These are phyloP conservation scores for Coprinopsis marcescibilis DNA, from an alignment of 768 basidiomycete species.

Conservation along the genomic window DNA sequence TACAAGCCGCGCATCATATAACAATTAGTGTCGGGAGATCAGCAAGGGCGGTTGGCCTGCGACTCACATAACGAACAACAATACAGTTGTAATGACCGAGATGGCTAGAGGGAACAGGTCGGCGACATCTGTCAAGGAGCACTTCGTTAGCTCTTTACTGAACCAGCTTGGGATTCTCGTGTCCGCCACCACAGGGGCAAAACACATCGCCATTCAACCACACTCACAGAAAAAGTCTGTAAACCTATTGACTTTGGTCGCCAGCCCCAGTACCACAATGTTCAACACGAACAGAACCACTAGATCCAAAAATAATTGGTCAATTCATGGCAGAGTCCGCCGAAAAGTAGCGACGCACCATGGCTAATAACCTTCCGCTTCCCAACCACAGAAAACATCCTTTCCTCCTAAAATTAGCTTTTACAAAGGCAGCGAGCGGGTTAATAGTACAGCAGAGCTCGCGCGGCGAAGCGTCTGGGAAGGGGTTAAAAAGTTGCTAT, in stretches of 20 bases:
- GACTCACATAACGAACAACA: slow-evolving; percentile 38
- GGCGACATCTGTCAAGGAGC: slow-evolving; percentile 37
- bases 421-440: too few species aligned
- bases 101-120: slow-evolving; percentile 59
- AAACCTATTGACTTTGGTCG: slow-evolving; percentile 48
- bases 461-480: too few species aligned
- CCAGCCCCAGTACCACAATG: slow-evolving; percentile 45
- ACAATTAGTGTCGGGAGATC: too few species aligned
- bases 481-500: too few species aligned
- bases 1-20: background rate
- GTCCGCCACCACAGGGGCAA: background rate
- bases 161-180: background rate
- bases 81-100: slow-evolving; percentile 43
- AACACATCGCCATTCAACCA: too few species aligned
- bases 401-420: background rate
- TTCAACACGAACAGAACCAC: slow-evolving; percentile 41
- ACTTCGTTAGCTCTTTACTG: background rate
- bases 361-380: slow-evolving; percentile 25
- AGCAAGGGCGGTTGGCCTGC: background rate
- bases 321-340: background rate
- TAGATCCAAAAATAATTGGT: slow-evolving; percentile 13
- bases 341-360: slow-evolving; percentile 16
- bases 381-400: slow-evolving; percentile 20
- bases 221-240: slow-evolving; percentile 59
- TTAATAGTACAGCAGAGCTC: too few species aligned